phyloP scores from a whole-genome alignment of 352 stramenopile species.

The Phytophthora macrochlamydospora region DNA sequence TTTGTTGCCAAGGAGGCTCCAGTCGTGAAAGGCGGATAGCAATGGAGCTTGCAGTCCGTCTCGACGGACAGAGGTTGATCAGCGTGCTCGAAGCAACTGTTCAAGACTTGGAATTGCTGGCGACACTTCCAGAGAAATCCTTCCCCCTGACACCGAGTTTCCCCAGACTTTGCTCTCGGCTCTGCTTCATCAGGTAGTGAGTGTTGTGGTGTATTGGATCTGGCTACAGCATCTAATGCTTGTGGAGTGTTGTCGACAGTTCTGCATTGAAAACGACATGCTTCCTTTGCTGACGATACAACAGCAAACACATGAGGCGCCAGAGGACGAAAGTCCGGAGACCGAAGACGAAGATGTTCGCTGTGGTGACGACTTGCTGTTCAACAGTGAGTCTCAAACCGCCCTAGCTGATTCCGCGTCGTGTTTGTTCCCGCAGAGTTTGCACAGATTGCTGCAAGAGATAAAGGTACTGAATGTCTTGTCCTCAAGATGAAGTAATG shows the following conservation, averaged over 20 bases:
- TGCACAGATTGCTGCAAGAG: conserved; percentile 30
- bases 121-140: conserved; percentile 25
- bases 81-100: conserved; percentile 25
- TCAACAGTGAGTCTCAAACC: conserved; percentile 15
- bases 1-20: neutral
- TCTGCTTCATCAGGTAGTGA: conserved; percentile 28
- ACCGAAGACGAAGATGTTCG: conserved; percentile 21
- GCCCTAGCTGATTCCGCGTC: conserved; percentile 16
- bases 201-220: no score
- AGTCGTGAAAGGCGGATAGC: neutral
- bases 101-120: conserved; percentile 32
- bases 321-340: conserved; percentile 20
- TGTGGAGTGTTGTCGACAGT: conserved; percentile 5
- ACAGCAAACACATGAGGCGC: conserved; percentile 6
- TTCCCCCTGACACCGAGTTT: neutral
- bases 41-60: conserved; percentile 34
- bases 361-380: conserved; percentile 8
- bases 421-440: conserved; percentile 35
- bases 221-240: neutral
- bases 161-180: conserved; percentile 6
- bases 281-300: conserved; percentile 14
- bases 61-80: conserved; percentile 29
- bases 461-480: conserved; percentile 26
- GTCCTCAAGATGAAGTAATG: neutral
- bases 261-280: conserved; percentile 26